Evolutionary conservation across 768 basidiomycete species (phyloP), one percentile per base, ranked within the genome.

Genomic region (Boletales sp.): DNA sequence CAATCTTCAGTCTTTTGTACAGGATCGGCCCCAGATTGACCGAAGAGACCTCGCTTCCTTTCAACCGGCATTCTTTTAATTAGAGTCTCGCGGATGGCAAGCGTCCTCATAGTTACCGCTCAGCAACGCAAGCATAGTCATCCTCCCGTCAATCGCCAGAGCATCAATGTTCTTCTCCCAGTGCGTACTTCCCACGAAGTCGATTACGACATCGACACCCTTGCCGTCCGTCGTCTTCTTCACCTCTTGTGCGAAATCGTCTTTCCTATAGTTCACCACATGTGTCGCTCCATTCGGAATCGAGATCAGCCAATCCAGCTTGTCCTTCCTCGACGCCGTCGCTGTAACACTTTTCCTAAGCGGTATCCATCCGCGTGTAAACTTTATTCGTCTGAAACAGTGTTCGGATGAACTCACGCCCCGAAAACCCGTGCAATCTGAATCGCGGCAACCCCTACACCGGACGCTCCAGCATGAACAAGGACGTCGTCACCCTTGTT

Each of bases 381-480:
- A 52, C 18, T 31, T 17, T 30, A 41, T 13, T 41, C 55, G 42
- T 28, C 49, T 31, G 38, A 51, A 50, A 44, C 47, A 18, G 38
- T 4, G 35, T 43, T 40, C 13, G 15, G 42, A 45, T 14, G 6
- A 9, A 77, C 87, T 72, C 61, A 90, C 87, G 88, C 88, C 50
- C 81, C 82, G 53, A 77, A 80, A 40, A 77, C 62, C 21, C 89
- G 82, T 17, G 93, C 90, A 17, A 96, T 70, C 68, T 97, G 94
- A 43, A 87, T 90, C 13, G 90, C 90, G 3, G 93, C 86, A 14
- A 94, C 66, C 2, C 93, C 93, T 5, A 96, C 92, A 28, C 94
- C 92, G 12, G 89, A 91, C 4, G 92, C 92, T 8, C 86, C 94
- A 17, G 93, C 92, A 62, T 97, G 95, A 12, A 97, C 76, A 14